phyloP scores from a whole-genome alignment of 495 filamentous ascomycete species.

The Penicillium egyptiacum region DNA sequence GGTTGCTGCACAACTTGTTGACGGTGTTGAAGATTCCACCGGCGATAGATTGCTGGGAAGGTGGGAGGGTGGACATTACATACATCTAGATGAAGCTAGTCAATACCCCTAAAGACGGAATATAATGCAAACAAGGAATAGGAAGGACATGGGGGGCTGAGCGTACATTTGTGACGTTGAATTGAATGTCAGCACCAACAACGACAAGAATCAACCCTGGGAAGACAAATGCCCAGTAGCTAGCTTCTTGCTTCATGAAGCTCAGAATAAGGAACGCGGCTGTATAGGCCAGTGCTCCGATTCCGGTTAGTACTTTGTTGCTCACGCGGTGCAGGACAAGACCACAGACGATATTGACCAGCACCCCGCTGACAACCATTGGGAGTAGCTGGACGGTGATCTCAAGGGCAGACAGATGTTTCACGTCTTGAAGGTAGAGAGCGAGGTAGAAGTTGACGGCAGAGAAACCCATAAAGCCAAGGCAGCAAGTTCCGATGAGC shows the following conservation, averaged over 20 bases:
- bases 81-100: conserved; percentile 28
- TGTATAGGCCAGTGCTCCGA: conserved; percentile 45
- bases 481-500: conserved; percentile 35
- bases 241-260: conserved; percentile 41
- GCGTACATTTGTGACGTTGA: conserved; percentile 57
- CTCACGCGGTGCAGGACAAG: conserved; percentile 54
- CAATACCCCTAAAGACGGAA: not conserved
- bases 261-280: conserved; percentile 56
- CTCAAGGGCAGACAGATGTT: conserved; percentile 41
- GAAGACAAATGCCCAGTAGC: conserved; percentile 61
- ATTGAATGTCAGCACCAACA: conserved; percentile 58
- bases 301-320: conserved; percentile 48
- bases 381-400: conserved; percentile 58
- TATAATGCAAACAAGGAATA: not conserved
- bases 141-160: not conserved
- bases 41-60: conserved; percentile 36
- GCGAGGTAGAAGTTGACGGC: conserved; percentile 38
- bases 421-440: conserved; percentile 47
- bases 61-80: conserved; percentile 41
- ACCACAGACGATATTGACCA: conserved; percentile 56
- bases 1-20: conserved; percentile 35
- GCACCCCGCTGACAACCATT: conserved; percentile 49
- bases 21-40: conserved; percentile 42
- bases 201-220: conserved; percentile 51
- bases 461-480: conserved; percentile 42